Base-by-base conservation (phyloP, 768 basidiomycete species). In the Mycena venus region DNA sequence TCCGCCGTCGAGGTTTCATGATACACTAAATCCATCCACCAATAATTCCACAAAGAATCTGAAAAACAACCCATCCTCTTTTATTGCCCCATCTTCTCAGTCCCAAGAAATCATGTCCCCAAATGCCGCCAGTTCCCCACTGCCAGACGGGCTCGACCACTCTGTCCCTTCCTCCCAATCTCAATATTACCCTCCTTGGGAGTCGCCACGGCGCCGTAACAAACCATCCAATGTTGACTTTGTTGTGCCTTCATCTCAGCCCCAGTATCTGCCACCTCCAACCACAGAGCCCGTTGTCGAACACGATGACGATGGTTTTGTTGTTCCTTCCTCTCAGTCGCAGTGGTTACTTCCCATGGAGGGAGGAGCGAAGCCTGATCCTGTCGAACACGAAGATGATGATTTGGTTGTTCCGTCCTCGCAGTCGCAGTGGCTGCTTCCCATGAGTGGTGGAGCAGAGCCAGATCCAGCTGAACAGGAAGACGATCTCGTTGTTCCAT, bases 61-160 rank as follows among this genome's bases (percentile, higher is more conserved):
- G 4, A 7, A 34, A 51, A 59, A 61, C 47, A 17, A 61, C 21
- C 31, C 9, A 38, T 64, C 70, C 34, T 47, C 61, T 23, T 44
- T n/a, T 38, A 32, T 68, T 51, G 73, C 85, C n/a, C 85, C 83
- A 23, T 86, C 84, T 6, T 87, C 85, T 27, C 86, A 85, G 72
- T 82, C 79, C 29, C 84, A 86, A 59, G 63, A 79, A 60, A 71
- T 36, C 29, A 29, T 58, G 32, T 49, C 58, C 47, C 29, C 58
- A 42, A 21, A n/a, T 11, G 55, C 32, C 47, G 19, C 51, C 32
- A 51, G 32, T 23, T 23, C 59, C 31, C 23, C 38, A 0, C 65
- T 27, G 47, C 36, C 44, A 2, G 64, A 59, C 38, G 11, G n/a
- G 5, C 23, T 25, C 12, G 63, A 72, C 34, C 32, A 66, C 29